Base-by-base conservation (phyloP, 345 rosid genomes). In the Euphorbia pulcherrima region DNA sequence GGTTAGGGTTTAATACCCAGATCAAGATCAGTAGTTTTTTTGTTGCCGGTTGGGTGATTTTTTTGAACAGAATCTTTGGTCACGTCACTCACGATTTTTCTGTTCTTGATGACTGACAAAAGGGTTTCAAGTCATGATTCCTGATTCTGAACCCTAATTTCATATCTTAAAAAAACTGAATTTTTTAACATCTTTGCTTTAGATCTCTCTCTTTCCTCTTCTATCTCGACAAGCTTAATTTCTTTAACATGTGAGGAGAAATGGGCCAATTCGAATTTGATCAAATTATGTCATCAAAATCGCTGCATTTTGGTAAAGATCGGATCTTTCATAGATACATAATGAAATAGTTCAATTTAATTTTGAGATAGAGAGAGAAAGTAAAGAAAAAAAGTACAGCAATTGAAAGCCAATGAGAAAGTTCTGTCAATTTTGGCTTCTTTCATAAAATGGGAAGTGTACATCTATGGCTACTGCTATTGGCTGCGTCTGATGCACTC, bases 21-120 rank as follows among this genome's bases (percentile, higher is more conserved):
- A 67, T 63, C 59, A 72, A 77, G 73, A 76, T 74, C 69, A 72
- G 78, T n/a, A 29, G 23, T 13, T 18, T 52, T 35, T 20, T 40
- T 70, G 50, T 33, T 50, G 40, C 13, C 48, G 68, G 66, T 57
- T 64, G 9, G 71, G 75, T 76, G 65, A 67, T 52, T 64, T 70
- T 69, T 77, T 76, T 79, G 79, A 81, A 74, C 53, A 78, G 86
- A 86, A 91, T 87, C 89, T 85, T 81, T 83, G 82, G 87, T 83
- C 80, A 82, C 89, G 87, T 87, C 96, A 89, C 77, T 69, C 77
- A 41, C 74, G 83, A 79, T 84, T 79, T 78, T 83, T 80, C 78
- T 72, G 80, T 80, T 83, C 79, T 79, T 82, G 82, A 78, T 76
- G 74, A 67, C 87, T 84, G 90, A 87, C 84, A 83, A 75, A 81